phyloP scores from a whole-genome alignment of 495 filamentous ascomycete genomes.

The Copromyces sp. region DNA sequence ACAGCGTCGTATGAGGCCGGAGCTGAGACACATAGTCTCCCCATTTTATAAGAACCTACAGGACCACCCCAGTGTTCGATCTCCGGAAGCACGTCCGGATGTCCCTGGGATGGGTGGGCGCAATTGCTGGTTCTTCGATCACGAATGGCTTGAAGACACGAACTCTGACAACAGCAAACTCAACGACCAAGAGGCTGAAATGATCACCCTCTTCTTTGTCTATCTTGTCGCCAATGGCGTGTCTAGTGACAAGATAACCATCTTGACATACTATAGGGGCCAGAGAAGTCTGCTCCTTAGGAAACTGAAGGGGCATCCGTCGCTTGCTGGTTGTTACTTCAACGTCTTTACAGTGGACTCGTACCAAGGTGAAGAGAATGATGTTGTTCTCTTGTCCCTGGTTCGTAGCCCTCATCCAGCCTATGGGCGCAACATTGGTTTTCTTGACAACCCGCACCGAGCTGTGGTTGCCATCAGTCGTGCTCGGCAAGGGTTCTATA shows the following conservation, averaged over 20 bases:
- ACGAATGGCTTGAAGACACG: conserved; percentile 53
- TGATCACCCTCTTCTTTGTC: conserved; percentile 62
- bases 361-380: conserved; percentile 93
- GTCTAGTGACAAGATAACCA: conserved; percentile 52
- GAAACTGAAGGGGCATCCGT: conserved; percentile 38
- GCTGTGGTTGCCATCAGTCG: conserved; percentile 84
- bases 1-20: conserved; percentile 66
- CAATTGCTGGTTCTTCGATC: conserved; percentile 63
- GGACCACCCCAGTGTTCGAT: conserved; percentile 61
- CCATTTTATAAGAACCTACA: conserved; percentile 54
- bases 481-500: conserved; percentile 73
- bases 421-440: conserved; percentile 45
- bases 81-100: conserved; percentile 34
- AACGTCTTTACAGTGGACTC: conserved; percentile 83
- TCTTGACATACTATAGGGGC: conserved; percentile 88
- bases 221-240: conserved; percentile 65
- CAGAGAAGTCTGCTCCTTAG: conserved; percentile 58
- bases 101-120: conserved; percentile 71
- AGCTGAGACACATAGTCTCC: conserved; percentile 51
- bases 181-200: conserved; percentile 66
- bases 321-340: conserved; percentile 39
- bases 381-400: conserved; percentile 71
- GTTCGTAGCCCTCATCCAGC: conserved; percentile 50
- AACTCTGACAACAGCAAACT: conserved; percentile 59
- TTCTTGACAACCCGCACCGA: conserved; percentile 64